Evolutionary conservation across 2,329 filamentous ascomycete species (phyloP), one percentile per base, ranked within the genome.

Genomic region (Lachnellula occidentalis): DNA sequence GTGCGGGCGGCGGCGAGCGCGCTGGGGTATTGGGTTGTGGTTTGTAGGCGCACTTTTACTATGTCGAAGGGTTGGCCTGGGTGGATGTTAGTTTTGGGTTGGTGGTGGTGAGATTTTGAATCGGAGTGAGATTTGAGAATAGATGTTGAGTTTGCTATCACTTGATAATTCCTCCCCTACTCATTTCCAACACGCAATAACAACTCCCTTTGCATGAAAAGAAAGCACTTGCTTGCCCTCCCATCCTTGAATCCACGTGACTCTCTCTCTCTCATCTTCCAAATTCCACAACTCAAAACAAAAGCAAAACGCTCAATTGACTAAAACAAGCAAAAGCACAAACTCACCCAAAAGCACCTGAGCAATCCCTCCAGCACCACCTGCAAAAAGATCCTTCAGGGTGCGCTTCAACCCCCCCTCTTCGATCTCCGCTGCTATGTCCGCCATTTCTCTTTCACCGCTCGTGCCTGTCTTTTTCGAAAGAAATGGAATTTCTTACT

Each of bases 31-130:
- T 89, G 82, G 21, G 80, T 85, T 51, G 87, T 88, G 15, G 94
- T 99, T 73, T 99, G 94, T 48, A 99, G 81, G 53, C 94, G 89
- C 66, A 99, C 94, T 76, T 99, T 99, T 76, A 99, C 87, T 61
- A 96, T 97, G 78, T 96, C 92, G 70, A 86, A 86, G 56, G 83
- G 83, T 71, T 87, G 83, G 67, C 83, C 83, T 86, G 66, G 17
- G 42, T 12, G 22, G 41, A 19, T 49, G 60, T 67, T 58, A 67
- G 61, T 53, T 52, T 41, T 34, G 51, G 21, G 21, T 37, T 50
- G 8, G n/a, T 37, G 24, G 24, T 42, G 31, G 19, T 45, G 4
- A 22, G 14, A 3, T 36, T 46, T 24, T 8, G 12, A 51, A 21
- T 43, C 17, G 14, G 36, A 41, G 5, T 2, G 12, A 19, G 41